Conservation (phyloP, 2,329 filamentous ascomycete species). For the Grosmannia huntii region DNA sequence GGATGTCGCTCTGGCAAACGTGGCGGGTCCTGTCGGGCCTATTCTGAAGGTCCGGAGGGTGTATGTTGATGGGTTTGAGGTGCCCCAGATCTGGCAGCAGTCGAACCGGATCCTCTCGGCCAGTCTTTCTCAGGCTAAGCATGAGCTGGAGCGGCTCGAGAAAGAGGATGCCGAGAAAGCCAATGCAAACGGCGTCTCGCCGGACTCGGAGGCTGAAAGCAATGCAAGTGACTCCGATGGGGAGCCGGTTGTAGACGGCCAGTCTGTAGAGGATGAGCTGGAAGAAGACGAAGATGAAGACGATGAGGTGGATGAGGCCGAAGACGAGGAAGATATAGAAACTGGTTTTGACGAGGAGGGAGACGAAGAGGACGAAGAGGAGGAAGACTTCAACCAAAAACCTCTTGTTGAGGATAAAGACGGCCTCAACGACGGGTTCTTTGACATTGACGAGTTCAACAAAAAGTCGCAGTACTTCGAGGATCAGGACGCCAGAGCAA, state of each 20-base stretch:
- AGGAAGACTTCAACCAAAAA: conserved; percentile 33
- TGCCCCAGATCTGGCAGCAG: conserved; percentile 89
- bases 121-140: conserved; percentile 35
- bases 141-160: conserved; percentile 35
- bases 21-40: conserved; percentile 50
- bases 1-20: conserved; percentile 47
- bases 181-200: conserved; percentile 14
- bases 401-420: conserved; percentile 60
- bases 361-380: conserved; percentile 33
- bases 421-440: conserved; percentile 93
- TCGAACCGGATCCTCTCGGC: conserved; percentile 64
- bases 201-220: conserved; percentile 12
- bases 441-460: conserved; percentile 96
- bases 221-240: conserved; percentile 11
- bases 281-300: conserved; percentile 19
- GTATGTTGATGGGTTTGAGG: conserved; percentile 76
- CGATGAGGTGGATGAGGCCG: conserved; percentile 16
- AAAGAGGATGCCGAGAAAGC: conserved; percentile 33
- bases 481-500: conserved; percentile 66
- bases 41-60: conserved; percentile 69
- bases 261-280: conserved; percentile 20
- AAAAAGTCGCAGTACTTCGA: conserved; percentile 83
- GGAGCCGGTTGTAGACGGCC: background rate
- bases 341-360: conserved; percentile 21
- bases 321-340: conserved; percentile 22